These are phyloP conservation scores for Rhynchospora breviuscula DNA, from an alignment of 176 grass and related monocot species.

Conservation along the genomic window DNA sequence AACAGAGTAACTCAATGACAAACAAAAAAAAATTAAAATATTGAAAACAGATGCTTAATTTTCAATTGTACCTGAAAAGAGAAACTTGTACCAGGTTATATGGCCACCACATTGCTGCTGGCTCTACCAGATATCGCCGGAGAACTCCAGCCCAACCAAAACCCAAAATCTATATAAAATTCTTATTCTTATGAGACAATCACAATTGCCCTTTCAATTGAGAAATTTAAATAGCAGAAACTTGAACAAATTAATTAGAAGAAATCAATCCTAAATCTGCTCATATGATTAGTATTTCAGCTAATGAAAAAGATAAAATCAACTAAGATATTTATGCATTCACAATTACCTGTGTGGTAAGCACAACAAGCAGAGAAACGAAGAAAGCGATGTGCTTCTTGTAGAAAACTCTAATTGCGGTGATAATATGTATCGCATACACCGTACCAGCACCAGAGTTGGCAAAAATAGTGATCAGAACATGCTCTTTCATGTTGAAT, in stretches of 20 bases:
- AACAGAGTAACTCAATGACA: too few relatives aligned
- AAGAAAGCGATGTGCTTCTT: conserved; percentile 71
- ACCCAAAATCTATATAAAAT: conserved; percentile 41
- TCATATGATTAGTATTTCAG: not conserved
- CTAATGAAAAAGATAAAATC: not conserved
- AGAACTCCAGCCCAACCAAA: conserved; percentile 90
- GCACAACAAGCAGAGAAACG: conserved; percentile 72
- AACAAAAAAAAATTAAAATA: not conserved
- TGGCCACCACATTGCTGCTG: conserved; percentile 94
- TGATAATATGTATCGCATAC: conserved; percentile 73
- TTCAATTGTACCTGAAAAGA: conserved; percentile 51
- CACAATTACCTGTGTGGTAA: conserved; percentile 57
- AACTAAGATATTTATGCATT: not conserved
- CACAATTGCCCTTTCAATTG: not conserved
- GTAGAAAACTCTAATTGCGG: conserved; percentile 82
- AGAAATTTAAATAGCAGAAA: not conserved
- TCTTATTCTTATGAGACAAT: not conserved
- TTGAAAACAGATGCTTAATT: not conserved
- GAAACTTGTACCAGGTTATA: conserved; percentile 87
- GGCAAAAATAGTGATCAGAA: conserved; percentile 90
- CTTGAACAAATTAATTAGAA: not conserved
- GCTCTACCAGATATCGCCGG: conserved; percentile 84
- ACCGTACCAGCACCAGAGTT: conserved; percentile 81
- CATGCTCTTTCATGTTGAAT: conserved; percentile 92
- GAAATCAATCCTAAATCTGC: not conserved